These are phyloP conservation scores for Multifurca ochricompacta DNA, from an alignment of 768 basidiomycete species.

Conservation along the genomic window DNA sequence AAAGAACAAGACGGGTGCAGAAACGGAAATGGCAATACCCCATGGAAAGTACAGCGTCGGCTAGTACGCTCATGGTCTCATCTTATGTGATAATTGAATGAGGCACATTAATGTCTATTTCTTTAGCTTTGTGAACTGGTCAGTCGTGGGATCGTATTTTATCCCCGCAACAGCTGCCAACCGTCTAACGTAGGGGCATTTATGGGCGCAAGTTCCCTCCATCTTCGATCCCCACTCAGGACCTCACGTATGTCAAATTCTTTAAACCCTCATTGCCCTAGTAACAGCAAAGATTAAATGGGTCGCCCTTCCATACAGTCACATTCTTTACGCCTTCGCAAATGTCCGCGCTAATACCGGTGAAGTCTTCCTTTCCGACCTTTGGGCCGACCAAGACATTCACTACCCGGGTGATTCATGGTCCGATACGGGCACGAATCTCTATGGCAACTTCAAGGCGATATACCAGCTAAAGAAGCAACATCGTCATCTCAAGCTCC, in stretches of 20 bases:
- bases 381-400: slow-evolving; percentile 95
- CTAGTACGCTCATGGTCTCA: slow-evolving; percentile 47
- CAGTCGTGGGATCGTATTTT: slow-evolving; percentile 12
- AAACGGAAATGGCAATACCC: slow-evolving; percentile 29
- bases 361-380: slow-evolving; percentile 81
- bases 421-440: slow-evolving; percentile 84
- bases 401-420: slow-evolving; percentile 94
- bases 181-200: slow-evolving; percentile 60
- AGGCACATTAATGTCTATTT: slow-evolving; percentile 8
- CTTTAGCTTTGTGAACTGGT: slow-evolving; percentile 74
- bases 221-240: slow-evolving; percentile 67
- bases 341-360: slow-evolving; percentile 79
- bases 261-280: slow-evolving; percentile 5
- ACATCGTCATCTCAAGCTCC: slow-evolving; percentile 69
- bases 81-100: slow-evolving; percentile 4
- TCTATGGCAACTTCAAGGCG: slow-evolving; percentile 94
- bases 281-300: slow-evolving; percentile 8
- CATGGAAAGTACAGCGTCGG: slow-evolving; percentile 63
- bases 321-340: slow-evolving; percentile 90
- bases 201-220: slow-evolving; percentile 92
- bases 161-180: not conserved
- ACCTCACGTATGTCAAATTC: slow-evolving; percentile 64
- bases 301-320: slow-evolving; percentile 35
- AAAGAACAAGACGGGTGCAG: slow-evolving; percentile 15
- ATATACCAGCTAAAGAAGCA: slow-evolving; percentile 86